These are phyloP conservation scores for Rhizopogon salebrosus DNA, from an alignment of 768 basidiomycete genomes.

Conservation along the genomic window DNA sequence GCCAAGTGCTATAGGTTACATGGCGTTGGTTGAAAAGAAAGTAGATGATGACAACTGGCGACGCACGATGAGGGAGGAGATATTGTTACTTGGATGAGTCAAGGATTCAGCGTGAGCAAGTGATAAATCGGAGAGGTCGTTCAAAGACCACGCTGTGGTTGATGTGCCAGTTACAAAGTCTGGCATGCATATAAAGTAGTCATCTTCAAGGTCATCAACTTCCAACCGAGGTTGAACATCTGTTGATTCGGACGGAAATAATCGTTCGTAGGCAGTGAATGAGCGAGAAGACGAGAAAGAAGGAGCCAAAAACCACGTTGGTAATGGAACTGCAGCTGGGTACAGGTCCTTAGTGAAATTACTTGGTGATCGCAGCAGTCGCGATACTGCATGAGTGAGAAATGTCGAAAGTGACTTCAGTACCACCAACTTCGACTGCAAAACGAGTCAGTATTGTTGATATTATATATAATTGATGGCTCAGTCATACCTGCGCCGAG, in stretches of 20 bases:
- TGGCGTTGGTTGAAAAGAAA: not conserved
- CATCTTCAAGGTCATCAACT: slow-evolving; percentile 21
- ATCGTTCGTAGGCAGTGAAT: slow-evolving; percentile 48
- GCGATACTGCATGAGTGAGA: slow-evolving; percentile 42
- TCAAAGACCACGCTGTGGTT: slow-evolving; percentile 27
- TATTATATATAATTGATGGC: not conserved
- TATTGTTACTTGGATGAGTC: slow-evolving; percentile 10
- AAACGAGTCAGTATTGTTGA: slow-evolving; percentile 6
- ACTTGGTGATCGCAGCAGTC: slow-evolving; percentile 10
- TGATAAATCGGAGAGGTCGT: slow-evolving; percentile 25
- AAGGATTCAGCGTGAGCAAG: slow-evolving; percentile 11
- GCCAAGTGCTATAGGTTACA: slow-evolving; percentile 53
- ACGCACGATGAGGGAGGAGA: slow-evolving; percentile 22
- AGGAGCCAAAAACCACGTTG: slow-evolving; percentile 61
- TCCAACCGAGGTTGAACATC: slow-evolving; percentile 11
- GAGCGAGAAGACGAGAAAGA: slow-evolving; percentile 51
- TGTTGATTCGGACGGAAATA: slow-evolving; percentile 32
- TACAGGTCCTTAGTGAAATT: slow-evolving; percentile 9
- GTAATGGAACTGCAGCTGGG: slow-evolving; percentile 21
- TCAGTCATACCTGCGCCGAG: slow-evolving; percentile 47
- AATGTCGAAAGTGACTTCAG: slow-evolving; percentile 69
- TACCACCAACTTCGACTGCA: slow-evolving; percentile 74
- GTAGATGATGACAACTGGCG: slow-evolving; percentile 12
- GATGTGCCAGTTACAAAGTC: slow-evolving; percentile 10
- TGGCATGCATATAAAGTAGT: slow-evolving; percentile 26